Percentiles rank a stretch among this genome's conserved stretches.
phyloP scores from a whole-genome alignment of 1,284 basidiomycete species.

The Caloboletus firmus region DNA sequence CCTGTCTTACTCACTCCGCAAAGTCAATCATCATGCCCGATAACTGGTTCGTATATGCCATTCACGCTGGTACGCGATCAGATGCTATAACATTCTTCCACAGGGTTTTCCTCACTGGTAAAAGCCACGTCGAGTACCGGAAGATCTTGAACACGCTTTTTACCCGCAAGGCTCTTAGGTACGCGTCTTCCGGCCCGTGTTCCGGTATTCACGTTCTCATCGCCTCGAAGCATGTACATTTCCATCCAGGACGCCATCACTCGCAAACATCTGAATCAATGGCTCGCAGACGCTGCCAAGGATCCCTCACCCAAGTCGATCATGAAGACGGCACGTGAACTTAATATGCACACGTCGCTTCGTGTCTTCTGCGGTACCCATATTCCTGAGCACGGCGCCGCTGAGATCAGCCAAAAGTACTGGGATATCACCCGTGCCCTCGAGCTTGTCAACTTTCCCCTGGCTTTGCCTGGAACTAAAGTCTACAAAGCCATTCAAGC shows the following conservation, averaged over 20 bases:
- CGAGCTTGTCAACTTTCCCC: constrained; percentile 98
- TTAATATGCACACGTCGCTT: constrained; percentile 98
- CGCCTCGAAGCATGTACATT: constrained; percentile 72
- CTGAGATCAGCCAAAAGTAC: constrained; percentile 90
- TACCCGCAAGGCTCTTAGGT: constrained; percentile 92
- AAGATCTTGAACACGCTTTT: constrained; percentile 90
- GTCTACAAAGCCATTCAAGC: constrained; percentile 94
- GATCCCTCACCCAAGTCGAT: constrained; percentile 60
- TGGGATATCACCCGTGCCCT: constrained; percentile 95
- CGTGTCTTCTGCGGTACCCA: constrained; percentile 93
- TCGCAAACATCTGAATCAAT: constrained; percentile 72
- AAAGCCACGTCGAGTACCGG: constrained; percentile 92
- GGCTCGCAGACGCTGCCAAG: constrained; percentile 61
- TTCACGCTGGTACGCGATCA: neutral
- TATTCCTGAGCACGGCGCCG: constrained; percentile 76
- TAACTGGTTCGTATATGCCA: constrained; percentile 71
- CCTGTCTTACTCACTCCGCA: constrained; percentile 91
- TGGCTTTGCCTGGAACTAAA: constrained; percentile 95
- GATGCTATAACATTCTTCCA: neutral
- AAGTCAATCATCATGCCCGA: constrained; percentile 86
- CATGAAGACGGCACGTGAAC: constrained; percentile 89
- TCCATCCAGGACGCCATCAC: constrained; percentile 85
- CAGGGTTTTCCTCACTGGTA: constrained; percentile 97
- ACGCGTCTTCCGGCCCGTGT: constrained; percentile 26
- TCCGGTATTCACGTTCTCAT: constrained; percentile 5